Percentiles rank a stretch among this genome's conserved stretches.
Conservation (phyloP, 2,329 filamentous ascomycete genomes). For the Leptographium flavum region DNA sequence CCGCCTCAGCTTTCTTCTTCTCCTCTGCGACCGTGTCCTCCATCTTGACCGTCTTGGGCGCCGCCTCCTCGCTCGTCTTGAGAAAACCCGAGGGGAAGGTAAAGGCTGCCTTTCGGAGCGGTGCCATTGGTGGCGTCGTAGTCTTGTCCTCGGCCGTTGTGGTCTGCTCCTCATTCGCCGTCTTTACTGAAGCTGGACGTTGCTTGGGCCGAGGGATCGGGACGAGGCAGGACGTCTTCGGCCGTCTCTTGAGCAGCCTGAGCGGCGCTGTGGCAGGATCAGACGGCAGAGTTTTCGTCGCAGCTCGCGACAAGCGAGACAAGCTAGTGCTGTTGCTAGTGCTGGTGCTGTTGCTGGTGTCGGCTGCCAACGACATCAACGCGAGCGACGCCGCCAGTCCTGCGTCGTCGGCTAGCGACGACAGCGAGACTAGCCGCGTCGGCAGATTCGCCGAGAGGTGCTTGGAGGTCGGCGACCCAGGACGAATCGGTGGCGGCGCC, state of each 20-base stretch:
- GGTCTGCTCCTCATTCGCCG: not conserved
- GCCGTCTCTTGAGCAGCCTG: not conserved
- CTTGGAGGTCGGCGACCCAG: not conserved
- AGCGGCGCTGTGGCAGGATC: not conserved
- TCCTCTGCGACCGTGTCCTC: no score
- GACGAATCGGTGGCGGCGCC: not conserved
- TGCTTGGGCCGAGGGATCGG: not conserved
- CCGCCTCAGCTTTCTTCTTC: no score
- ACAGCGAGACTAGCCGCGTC: not conserved
- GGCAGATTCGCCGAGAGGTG: not conserved
- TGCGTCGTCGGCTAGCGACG: not conserved
- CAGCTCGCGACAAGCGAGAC: no score
- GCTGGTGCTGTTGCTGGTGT: no score
- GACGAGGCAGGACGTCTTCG: not conserved
- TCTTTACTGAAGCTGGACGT: not conserved
- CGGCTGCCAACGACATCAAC: not conserved
- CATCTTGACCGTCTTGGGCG: no score
- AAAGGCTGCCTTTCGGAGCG: no score
- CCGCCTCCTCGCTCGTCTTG: no score
- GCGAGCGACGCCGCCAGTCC: not conserved
- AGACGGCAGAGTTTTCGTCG: no score
- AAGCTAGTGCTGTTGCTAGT: no score
- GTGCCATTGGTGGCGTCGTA: no score
- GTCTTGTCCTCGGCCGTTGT: not conserved
- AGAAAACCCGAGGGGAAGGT: no score